Percentiles rank a stretch among this genome's conserved stretches.
Conservation (phyloP, 805 yeast genomes). For the Lipomyces yamadae region DNA sequence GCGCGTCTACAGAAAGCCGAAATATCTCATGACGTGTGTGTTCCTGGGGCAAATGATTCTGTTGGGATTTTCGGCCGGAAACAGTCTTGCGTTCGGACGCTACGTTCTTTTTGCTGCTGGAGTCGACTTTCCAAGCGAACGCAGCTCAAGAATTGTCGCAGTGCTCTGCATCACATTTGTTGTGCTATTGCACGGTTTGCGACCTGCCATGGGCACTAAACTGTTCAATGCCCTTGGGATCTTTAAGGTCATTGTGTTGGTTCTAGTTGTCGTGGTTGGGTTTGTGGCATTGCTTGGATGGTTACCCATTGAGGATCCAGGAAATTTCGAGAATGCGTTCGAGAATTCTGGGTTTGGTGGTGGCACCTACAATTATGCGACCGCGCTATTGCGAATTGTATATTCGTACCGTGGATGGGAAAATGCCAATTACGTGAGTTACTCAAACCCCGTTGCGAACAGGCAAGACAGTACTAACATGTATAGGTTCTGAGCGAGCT, state of each 20-base stretch:
- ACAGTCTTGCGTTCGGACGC: slow-evolving; percentile 67
- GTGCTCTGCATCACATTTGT: slow-evolving; percentile 55
- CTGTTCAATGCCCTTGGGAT: slow-evolving; percentile 61
- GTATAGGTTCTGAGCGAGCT: slow-evolving; percentile 53
- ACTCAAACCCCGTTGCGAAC: not conserved
- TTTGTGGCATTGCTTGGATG: slow-evolving; percentile 49
- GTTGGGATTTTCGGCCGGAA: slow-evolving; percentile 65
- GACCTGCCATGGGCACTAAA: slow-evolving; percentile 56
- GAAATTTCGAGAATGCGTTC: slow-evolving; percentile 51
- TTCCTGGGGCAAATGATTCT: slow-evolving; percentile 61
- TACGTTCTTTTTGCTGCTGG: slow-evolving; percentile 56
- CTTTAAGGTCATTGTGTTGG: slow-evolving; percentile 57
- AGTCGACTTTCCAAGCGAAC: slow-evolving; percentile 46
- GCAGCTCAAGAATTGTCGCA: slow-evolving; percentile 54
- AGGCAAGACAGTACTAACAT: not conserved
- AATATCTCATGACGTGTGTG: slow-evolving; percentile 55
- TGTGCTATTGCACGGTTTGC: slow-evolving; percentile 54
- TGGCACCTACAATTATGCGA: slow-evolving; percentile 57
- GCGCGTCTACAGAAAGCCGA: slow-evolving; percentile 60
- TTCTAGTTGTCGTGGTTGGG: slow-evolving; percentile 57
- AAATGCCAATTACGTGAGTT: slow-evolving; percentile 61
- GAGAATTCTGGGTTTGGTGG: slow-evolving; percentile 49
- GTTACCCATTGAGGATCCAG: slow-evolving; percentile 43
- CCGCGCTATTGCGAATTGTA: slow-evolving; percentile 62
- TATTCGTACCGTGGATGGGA: slow-evolving; percentile 76